Evolutionary conservation across 1,284 basidiomycete genomes (phyloP).

Genomic region (Schizophyllum amplum): DNA sequence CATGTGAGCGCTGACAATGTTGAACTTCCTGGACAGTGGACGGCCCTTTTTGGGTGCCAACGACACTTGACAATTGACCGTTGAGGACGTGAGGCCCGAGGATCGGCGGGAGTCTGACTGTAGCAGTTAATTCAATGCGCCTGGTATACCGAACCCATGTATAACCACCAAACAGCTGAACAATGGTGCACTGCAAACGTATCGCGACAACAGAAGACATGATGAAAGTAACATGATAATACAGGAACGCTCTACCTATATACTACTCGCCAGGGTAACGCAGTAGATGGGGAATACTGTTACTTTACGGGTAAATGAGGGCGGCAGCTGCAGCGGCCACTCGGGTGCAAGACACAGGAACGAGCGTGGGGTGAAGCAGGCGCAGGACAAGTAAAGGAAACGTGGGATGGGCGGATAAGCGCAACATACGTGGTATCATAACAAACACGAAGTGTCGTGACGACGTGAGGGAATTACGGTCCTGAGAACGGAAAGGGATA

Average conservation of each 20-base stretch:
- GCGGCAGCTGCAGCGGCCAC: background rate
- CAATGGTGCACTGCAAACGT: background rate
- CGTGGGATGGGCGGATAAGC: background rate
- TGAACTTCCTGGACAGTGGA: too few species aligned
- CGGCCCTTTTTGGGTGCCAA: too few species aligned
- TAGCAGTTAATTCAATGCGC: too few species aligned
- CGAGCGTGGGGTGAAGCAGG: background rate
- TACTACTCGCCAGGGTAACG: background rate
- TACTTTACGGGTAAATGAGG: background rate
- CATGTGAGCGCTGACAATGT: too few species aligned
- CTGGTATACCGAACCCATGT: too few species aligned
- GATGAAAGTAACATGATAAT: background rate
- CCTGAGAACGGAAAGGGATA: background rate
- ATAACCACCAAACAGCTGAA: background rate
- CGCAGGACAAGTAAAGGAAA: background rate
- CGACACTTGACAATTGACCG: too few species aligned
- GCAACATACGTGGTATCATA: background rate
- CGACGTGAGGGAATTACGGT: background rate
- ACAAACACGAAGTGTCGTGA: background rate
- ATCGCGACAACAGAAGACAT: background rate
- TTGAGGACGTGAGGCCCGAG: too few species aligned
- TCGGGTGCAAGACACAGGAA: background rate
- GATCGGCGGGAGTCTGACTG: too few species aligned
- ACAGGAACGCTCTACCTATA: background rate
- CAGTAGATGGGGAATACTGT: background rate